Base-by-base conservation (phyloP, 228 moss, liverwort and hornwort genomes). In the Sphagnum fallax region DNA sequence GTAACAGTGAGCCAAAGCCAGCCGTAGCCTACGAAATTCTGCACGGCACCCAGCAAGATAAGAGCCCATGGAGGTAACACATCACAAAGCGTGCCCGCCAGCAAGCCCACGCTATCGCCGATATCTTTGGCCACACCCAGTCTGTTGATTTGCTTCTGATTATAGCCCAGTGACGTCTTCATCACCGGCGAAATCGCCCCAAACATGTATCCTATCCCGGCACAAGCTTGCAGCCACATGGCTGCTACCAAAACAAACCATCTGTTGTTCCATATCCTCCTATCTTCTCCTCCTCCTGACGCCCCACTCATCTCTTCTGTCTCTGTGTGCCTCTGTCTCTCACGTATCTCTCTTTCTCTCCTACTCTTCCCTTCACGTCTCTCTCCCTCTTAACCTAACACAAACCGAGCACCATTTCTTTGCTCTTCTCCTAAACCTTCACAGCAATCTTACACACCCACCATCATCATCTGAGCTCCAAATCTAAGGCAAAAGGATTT, bases 71-170 rank as follows among this genome's bases (percentile, higher is more conserved):
- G 76, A 47, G 96, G 96, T 55, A 96, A 67, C 66, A 81, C 72
- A 67, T 96, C 92, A 74, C 91, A 92, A 50, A 96, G 77, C 5
- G 81, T 63, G 6, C 91, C 92, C 18, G 91, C 86, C 47, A 88
- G n/a, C 51, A 96, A 78, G 61, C 96, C 96, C 4, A 96, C 92
- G 53, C 88, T 84, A 67, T 96, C 96, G 16, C 96, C 96, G 48
- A 96, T 88, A 75, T 96, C 96, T 77, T 96, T 96, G 32, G 91
- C 92, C 7, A 96, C 96, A 51, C 96, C 96, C 64, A 96, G 77
- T 8, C 81, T 79, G 66, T 91, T 96, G 60, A 96, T 89, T 69
- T 92, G 91, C 82, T 87, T 89, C 74, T 96, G 96, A 69, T 92
- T 89, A 79, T 89, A 96, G 53, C 90, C 80, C 12, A 96, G 73